Percentiles rank a stretch among this genome's conserved stretches.
Conservation (phyloP, 805 yeast species). For the Schizosaccharomyces cryophilus region DNA sequence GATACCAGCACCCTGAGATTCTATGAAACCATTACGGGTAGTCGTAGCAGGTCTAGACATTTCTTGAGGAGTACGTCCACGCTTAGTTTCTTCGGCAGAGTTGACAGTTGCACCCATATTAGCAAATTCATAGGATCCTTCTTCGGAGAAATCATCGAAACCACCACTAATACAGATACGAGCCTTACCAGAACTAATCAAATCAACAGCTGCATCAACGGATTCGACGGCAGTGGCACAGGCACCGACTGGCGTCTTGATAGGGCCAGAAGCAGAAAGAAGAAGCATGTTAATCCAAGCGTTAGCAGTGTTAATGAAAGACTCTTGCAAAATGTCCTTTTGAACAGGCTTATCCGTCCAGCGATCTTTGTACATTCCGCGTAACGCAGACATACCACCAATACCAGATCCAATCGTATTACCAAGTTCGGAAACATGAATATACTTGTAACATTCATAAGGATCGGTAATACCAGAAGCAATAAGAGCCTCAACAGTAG, state of each 20-base stretch:
- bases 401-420: constrained; percentile 99
- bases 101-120: constrained; percentile 97
- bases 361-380: constrained; percentile 95
- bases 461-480: constrained; percentile 94
- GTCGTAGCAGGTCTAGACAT: constrained; percentile 98
- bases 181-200: constrained; percentile 80
- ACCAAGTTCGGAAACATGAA: constrained; percentile 95
- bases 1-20: constrained; percentile 97
- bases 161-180: constrained; percentile 96
- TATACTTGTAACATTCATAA: constrained; percentile 92
- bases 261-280: constrained; percentile 92
- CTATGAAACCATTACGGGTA: constrained; percentile 94
- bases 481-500: constrained; percentile 85
- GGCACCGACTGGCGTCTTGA: constrained; percentile 98
- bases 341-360: constrained; percentile 82
- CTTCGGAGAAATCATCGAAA: constrained; percentile 97
- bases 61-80: constrained; percentile 93
- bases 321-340: constrained; percentile 90
- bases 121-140: constrained; percentile 91
- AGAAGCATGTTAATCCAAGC: constrained; percentile 99
- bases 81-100: constrained; percentile 62
- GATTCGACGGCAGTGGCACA: constrained; percentile 98
- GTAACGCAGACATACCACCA: constrained; percentile 96
- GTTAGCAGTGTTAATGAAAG: constrained; percentile 95
- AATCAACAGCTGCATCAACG: constrained; percentile 84